A percentile compares a stretch with the other conserved stretches of the same genome.
phyloP scores from a whole-genome alignment of 2,329 filamentous ascomycete species.

The Fusarium avenaceum region DNA sequence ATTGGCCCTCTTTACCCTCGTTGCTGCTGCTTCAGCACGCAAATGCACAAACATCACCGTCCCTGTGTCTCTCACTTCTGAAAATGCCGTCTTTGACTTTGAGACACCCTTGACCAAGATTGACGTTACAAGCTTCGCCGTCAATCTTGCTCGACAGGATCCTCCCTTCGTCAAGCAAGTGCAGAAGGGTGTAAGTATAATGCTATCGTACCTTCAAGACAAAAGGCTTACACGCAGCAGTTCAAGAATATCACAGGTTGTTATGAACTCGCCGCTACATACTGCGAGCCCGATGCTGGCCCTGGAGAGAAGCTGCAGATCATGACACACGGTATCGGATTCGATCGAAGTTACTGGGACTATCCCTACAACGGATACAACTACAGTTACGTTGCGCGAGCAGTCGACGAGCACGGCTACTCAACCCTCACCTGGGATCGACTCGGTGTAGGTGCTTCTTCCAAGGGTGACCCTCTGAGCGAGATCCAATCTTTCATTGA shows the following conservation, averaged over 20 bases:
- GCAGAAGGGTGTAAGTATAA: conserved; percentile 58
- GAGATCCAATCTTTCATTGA: conserved; percentile 71
- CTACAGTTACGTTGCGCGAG: conserved; percentile 72
- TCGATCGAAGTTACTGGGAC: conserved; percentile 71
- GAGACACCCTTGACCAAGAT: conserved; percentile 64
- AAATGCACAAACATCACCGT: conserved; percentile 66
- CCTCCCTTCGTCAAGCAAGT: conserved; percentile 61
- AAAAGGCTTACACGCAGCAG: conserved; percentile 45
- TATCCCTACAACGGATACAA: conserved; percentile 68
- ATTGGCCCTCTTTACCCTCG: conserved; percentile 44
- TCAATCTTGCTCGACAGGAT: conserved; percentile 63
- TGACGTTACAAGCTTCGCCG: conserved; percentile 68
- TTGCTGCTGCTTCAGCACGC: conserved; percentile 52
- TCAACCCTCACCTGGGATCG: conserved; percentile 73
- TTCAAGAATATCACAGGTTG: conserved; percentile 64
- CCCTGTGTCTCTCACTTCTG: conserved; percentile 66
- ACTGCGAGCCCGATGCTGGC: conserved; percentile 68
- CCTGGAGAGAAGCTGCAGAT: conserved; percentile 56
- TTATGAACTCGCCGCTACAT: conserved; percentile 71
- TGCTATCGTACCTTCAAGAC: not conserved
- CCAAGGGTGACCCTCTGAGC: conserved; percentile 69
- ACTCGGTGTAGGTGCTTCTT: conserved; percentile 70
- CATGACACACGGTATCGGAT: conserved; percentile 59
- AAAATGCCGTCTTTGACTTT: conserved; percentile 67
- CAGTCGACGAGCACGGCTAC: conserved; percentile 68